Percentiles rank a stretch among this genome's conserved stretches.
phyloP scores from a whole-genome alignment of 176 grass and related monocot genomes.

The Panicum miliaceum region DNA sequence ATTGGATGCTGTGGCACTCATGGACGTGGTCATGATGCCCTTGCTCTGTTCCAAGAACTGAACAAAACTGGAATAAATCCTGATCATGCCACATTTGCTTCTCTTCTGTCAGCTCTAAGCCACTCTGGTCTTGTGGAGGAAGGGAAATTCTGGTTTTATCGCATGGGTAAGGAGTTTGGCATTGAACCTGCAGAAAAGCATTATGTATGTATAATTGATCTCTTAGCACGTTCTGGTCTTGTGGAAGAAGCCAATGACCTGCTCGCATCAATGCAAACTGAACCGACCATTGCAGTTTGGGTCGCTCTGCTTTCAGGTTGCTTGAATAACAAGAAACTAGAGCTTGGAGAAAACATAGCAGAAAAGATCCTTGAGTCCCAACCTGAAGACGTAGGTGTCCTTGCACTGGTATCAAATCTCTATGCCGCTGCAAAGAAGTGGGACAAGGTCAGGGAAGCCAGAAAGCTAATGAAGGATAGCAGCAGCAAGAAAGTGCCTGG shows the following conservation, averaged over 20 bases:
- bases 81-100: slow-evolving; percentile 66
- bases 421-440: slow-evolving; percentile 65
- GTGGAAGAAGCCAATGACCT: slow-evolving; percentile 64
- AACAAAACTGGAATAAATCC: slow-evolving; percentile 41
- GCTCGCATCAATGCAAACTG: slow-evolving; percentile 43
- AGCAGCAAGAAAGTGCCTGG: slow-evolving; percentile 66
- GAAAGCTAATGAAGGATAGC: slow-evolving; percentile 57
- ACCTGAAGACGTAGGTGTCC: slow-evolving; percentile 50
- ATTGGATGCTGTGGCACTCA: slow-evolving; percentile 59
- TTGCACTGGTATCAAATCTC: slow-evolving; percentile 62
- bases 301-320: slow-evolving; percentile 71
- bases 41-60: slow-evolving; percentile 56
- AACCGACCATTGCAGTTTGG: slow-evolving; percentile 50
- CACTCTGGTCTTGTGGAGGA: slow-evolving; percentile 70
- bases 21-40: slow-evolving; percentile 57
- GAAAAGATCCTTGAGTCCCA: slow-evolving; percentile 54
- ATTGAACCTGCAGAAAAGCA: slow-evolving; percentile 61
- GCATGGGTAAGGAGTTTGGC: slow-evolving; percentile 45
- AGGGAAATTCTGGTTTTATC: slow-evolving; percentile 59
- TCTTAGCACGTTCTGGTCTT: slow-evolving; percentile 66
- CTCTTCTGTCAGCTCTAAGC: slow-evolving; percentile 69
- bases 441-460: slow-evolving; percentile 58
- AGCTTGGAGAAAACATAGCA: slow-evolving; percentile 57
- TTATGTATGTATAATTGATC: slow-evolving; percentile 67
- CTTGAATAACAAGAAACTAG: slow-evolving; percentile 66